phyloP scores from a whole-genome alignment of 1,284 basidiomycete species.

The Boletus smithii region DNA sequence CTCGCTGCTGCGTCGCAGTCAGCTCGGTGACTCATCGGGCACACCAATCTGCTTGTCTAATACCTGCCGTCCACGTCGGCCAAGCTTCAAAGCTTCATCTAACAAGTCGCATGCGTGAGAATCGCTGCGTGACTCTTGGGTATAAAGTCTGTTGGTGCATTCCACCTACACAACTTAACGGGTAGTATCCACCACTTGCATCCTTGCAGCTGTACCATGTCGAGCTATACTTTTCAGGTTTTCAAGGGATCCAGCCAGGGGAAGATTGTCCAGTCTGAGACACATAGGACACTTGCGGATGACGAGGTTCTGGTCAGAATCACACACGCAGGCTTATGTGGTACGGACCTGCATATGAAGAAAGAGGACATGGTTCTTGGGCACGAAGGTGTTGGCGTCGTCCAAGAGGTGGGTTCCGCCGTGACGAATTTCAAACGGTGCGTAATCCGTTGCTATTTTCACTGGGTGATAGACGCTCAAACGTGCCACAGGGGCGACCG shows the following conservation, averaged over 20 bases:
- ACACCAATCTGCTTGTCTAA: no score
- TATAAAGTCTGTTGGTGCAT: neutral
- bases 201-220: neutral
- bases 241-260: neutral
- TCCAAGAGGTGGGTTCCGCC: slow-evolving; percentile 9
- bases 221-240: neutral
- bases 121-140: neutral
- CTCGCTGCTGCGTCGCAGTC: no score
- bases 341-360: slow-evolving; percentile 41
- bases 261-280: neutral
- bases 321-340: slow-evolving; percentile 31
- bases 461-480: neutral
- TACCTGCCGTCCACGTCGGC: no score
- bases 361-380: slow-evolving; percentile 30
- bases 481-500: neutral
- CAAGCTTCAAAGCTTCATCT: no score
- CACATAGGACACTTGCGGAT: neutral
- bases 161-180: neutral
- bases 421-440: neutral
- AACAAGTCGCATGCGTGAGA: neutral
- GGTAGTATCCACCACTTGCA: neutral
- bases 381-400: slow-evolving; percentile 30
- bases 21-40: no score
- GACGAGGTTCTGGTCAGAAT: neutral
- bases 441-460: neutral